Conservation (phyloP, 2,329 filamentous ascomycete species). For the Arthroderma sp. region DNA sequence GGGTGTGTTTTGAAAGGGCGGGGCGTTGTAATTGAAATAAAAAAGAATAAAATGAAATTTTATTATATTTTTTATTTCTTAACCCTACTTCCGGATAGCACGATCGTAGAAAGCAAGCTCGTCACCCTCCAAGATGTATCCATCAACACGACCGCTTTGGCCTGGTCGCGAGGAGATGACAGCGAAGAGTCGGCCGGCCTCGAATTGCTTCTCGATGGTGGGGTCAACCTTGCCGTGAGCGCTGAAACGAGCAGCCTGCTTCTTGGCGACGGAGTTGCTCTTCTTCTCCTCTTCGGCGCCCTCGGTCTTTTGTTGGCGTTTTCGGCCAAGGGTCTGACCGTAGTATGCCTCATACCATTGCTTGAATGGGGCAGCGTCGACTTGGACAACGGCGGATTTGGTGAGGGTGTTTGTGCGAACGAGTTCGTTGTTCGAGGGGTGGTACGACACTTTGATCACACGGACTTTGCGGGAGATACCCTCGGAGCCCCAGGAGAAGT, state of each 20-base stretch:
- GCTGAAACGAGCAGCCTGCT: constrained; percentile 80
- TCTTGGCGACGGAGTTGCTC: constrained; percentile 90
- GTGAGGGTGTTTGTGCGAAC: constrained; percentile 99
- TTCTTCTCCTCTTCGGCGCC: constrained; percentile 60
- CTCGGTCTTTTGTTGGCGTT: constrained; percentile 67
- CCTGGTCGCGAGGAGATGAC: constrained; percentile 86
- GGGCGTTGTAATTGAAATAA: neutral
- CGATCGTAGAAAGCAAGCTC: constrained; percentile 99
- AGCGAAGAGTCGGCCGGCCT: constrained; percentile 94
- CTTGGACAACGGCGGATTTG: constrained; percentile 95
- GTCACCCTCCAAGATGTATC: constrained; percentile 97
- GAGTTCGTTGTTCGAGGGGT: constrained; percentile 99
- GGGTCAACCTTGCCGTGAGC: constrained; percentile 81
- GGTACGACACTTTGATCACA: constrained; percentile 96
- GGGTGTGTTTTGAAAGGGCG: no score
- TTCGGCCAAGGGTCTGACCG: constrained; percentile 75
- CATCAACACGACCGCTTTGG: constrained; percentile 91
- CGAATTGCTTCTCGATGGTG: constrained; percentile 95
- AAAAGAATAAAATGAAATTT: neutral
- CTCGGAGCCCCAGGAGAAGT: constrained; percentile 99
- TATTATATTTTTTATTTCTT: constrained; percentile 1
- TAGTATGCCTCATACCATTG: constrained; percentile 99
- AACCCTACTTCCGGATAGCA: constrained; percentile 89
- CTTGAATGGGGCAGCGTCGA: constrained; percentile 97
- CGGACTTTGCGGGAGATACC: constrained; percentile 97